phyloP scores from a whole-genome alignment of 768 basidiomycete species.

The Floccularia luteovirens region DNA sequence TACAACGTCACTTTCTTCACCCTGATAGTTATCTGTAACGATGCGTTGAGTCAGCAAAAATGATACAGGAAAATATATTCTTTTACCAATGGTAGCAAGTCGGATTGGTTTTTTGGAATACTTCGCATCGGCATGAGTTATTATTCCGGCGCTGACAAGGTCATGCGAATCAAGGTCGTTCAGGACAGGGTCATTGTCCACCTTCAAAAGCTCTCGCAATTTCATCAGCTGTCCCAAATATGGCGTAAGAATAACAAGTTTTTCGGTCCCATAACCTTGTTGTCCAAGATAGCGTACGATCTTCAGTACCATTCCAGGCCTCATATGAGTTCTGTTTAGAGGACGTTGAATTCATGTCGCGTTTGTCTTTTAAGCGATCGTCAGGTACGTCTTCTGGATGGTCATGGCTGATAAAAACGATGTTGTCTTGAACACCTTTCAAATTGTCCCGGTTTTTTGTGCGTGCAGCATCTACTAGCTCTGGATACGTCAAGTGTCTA shows the following conservation, averaged over 20 bases:
- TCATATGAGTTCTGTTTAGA: constrained; percentile 61
- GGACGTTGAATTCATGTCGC: constrained; percentile 36
- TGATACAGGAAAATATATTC: not conserved
- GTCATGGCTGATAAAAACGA: constrained; percentile 54
- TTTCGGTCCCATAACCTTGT: constrained; percentile 56
- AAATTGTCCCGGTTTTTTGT: constrained; percentile 45
- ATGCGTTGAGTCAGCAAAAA: not conserved
- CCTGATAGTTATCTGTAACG: constrained; percentile 63
- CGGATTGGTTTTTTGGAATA: constrained; percentile 38
- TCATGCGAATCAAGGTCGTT: constrained; percentile 58
- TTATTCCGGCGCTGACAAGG: constrained; percentile 47
- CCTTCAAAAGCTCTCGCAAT: constrained; percentile 37
- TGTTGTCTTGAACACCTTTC: constrained; percentile 46
- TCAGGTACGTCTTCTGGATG: constrained; percentile 43
- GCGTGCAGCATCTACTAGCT: constrained; percentile 43
- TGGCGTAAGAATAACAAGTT: constrained; percentile 61
- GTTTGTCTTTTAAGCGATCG: constrained; percentile 31
- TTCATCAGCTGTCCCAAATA: constrained; percentile 58
- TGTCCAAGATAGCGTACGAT: constrained; percentile 60
- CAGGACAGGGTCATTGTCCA: constrained; percentile 49
- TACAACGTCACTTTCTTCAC: constrained; percentile 68
- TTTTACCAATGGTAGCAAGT: constrained; percentile 56
- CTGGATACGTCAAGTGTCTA: constrained; percentile 57
- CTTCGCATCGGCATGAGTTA: constrained; percentile 29
- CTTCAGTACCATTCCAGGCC: constrained; percentile 55